phyloP scores from a whole-genome alignment of 345 rosid species.

The Eutrema heterophyllum region DNA sequence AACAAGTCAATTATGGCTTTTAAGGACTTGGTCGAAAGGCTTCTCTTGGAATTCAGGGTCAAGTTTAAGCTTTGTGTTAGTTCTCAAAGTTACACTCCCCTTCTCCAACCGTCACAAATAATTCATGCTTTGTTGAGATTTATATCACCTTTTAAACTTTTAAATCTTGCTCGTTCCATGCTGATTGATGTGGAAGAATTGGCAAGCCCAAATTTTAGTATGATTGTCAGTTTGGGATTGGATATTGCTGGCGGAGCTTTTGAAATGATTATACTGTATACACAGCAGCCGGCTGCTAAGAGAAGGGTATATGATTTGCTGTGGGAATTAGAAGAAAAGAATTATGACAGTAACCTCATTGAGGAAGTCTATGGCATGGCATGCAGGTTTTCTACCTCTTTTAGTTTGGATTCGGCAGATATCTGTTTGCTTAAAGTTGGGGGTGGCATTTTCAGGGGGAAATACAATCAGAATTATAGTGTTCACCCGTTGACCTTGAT shows the following conservation, averaged over 20 bases:
- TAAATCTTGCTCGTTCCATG: conserved; percentile 54
- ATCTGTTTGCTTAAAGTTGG: conserved; percentile 60
- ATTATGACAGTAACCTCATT: conserved; percentile 43
- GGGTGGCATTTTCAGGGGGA: conserved; percentile 40
- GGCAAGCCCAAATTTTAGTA: conserved; percentile 25
- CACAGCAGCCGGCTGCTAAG: conserved; percentile 44
- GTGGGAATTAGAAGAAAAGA: conserved; percentile 49
- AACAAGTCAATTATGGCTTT: conserved; percentile 41
- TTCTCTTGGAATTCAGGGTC: conserved; percentile 38
- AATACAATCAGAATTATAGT: conserved; percentile 27
- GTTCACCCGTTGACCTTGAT: conserved; percentile 57
- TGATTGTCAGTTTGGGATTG: conserved; percentile 48
- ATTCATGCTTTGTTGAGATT: conserved; percentile 50
- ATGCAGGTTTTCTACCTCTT: conserved; percentile 49
- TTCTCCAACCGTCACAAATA: conserved; percentile 52
- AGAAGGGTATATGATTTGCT: conserved; percentile 41
- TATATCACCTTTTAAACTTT: conserved; percentile 69
- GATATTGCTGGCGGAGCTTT: conserved; percentile 64
- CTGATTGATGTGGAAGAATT: conserved; percentile 37
- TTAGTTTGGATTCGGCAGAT: conserved; percentile 47
- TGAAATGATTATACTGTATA: conserved; percentile 46
- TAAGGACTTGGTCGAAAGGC: conserved; percentile 39
- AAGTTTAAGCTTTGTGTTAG: conserved; percentile 47
- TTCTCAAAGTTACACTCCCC: conserved; percentile 37
- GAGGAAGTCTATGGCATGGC: conserved; percentile 57